Base-by-base conservation (phyloP, 108 stramenopile genomes). In the Conticribra guillardii region DNA sequence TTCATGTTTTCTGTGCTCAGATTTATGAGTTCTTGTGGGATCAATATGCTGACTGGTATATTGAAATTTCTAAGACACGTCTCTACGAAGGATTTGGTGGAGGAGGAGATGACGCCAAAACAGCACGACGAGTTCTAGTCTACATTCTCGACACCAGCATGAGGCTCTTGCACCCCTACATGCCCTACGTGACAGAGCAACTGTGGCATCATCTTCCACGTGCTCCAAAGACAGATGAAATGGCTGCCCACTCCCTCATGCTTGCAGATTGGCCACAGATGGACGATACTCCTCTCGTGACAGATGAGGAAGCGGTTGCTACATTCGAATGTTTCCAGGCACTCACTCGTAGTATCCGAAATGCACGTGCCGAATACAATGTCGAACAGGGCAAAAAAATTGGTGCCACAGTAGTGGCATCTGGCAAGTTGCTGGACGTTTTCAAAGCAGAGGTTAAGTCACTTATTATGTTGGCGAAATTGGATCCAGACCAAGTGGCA, bases 181-280 rank as follows among this genome's bases (percentile, higher is more conserved):
- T 98, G 97, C 99, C 99, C 0, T 98, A 83, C 82, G 85, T 98
- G 31, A 99, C 99, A 9, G 99, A 99, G 80, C 92, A 93, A 61
- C 79, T 99, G 11, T 99, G 97, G 97, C 99, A 98, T 64, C 91
- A 97, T 67, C 75, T 99, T 28, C 92, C 90, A n/a, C 82, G 92
- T 11, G 66, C 82, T 21, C 60, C 55, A 16, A 65, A 69, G 14
- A 57, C 76, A 5, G 74, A 81, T 11, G 77, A 85, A 11, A 64
- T 80, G 52, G 81, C 87, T 16, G 83, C 91, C 1, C 83, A 92
- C 56, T 71, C 95, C 8, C 69, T 96, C 30, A 93, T 93, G 90
- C 74, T 93, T 23, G 87, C 92, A 2, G 87, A 92, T 64, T 96
- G 92, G 90, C 95, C 95, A 9, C 90, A 92, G 73, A 89, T 92